Conservation (phyloP, 495 filamentous ascomycete species). For the Hypoxylon cercidicola region DNA sequence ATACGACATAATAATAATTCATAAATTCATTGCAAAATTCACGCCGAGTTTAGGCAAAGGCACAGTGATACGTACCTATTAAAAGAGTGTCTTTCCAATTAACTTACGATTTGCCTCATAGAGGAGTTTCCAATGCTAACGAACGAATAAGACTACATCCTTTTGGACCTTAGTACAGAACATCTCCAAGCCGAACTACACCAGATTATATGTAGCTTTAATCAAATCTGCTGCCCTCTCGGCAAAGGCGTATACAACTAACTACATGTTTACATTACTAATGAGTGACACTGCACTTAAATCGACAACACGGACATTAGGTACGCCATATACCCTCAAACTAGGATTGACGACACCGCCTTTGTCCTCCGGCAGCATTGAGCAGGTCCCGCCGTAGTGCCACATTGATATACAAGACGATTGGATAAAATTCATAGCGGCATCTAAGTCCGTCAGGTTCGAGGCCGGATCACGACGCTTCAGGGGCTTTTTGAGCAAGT, state of each 20-base stretch:
- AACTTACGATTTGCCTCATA: too few species aligned
- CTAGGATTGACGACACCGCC: slow-evolving; percentile 30
- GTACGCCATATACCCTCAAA: slow-evolving; percentile 31
- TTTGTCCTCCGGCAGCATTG: slow-evolving; percentile 33
- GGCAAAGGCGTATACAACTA: slow-evolving; percentile 50
- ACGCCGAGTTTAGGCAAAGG: too few species aligned
- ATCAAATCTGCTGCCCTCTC: slow-evolving; percentile 39
- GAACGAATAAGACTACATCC: background rate
- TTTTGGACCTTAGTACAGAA: background rate
- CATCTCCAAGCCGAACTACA: background rate
- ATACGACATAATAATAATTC: too few species aligned
- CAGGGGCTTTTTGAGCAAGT: slow-evolving; percentile 11
- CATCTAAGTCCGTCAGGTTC: slow-evolving; percentile 7
- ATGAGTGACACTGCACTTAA: slow-evolving; percentile 46
- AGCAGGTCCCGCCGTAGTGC: slow-evolving; percentile 36
- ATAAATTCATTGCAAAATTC: too few species aligned
- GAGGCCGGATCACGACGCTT: background rate
- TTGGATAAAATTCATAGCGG: slow-evolving; percentile 1
- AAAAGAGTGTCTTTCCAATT: too few species aligned
- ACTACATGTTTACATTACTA: slow-evolving; percentile 47
- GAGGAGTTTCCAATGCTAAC: background rate
- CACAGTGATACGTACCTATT: slow-evolving; percentile 62
- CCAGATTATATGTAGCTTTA: slow-evolving; percentile 1
- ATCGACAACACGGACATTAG: slow-evolving; percentile 48
- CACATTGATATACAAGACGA: slow-evolving; percentile 19